Base-by-base conservation (phyloP, 1,284 basidiomycete genomes). In the Omphalotus olearius region DNA sequence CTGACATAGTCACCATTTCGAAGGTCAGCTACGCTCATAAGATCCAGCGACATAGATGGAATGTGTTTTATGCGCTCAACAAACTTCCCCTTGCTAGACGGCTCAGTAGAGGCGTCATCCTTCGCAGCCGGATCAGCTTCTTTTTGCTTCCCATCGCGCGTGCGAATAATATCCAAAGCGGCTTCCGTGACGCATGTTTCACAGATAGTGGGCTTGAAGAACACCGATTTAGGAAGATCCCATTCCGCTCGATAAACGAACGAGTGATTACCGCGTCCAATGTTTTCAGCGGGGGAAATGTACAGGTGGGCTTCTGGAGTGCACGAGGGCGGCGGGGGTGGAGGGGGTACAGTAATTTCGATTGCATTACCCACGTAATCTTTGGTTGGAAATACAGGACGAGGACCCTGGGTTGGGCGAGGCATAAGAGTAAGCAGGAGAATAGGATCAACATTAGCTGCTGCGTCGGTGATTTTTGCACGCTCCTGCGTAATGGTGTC, bases 301-400 rank as follows among this genome's bases (percentile, higher is more conserved):
- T 61, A 65, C 10, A 64, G 51, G 54, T 64, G 60, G 6, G 62
- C 64, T 41, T 56, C 56, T 16, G 56, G 57, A 4, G 62, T 54
- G 28, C 40, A 52, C 4, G 47, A 38, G 1, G 53, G 51, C 38
- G 47, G 36, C 10, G 58, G 48, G 13, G 54, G 56, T 33, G 53
- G 54, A 35, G 46, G 53, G 37, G 53, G 48, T 17, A 53, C 45
- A 5, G 55, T 53, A 6, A 56, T 26, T 33, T 38, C 26, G 26
- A 39, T 28, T 2, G 47, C 47, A 33, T 39, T 14, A 9, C 47
- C 47, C 17, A 36, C 23, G 5, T 3, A 23, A 23, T 23, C 23
- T 23, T 23, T 23, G 35, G 4, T 17, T 16, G 17, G 6, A 6
- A 35, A 11, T 2, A 30, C 16, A 10, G 35, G 10, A 37, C 6